Evolutionary conservation across 129 eudicot species (phyloP), one percentile per base, ranked within the genome.

Genomic region (Escallonia herrerae): DNA sequence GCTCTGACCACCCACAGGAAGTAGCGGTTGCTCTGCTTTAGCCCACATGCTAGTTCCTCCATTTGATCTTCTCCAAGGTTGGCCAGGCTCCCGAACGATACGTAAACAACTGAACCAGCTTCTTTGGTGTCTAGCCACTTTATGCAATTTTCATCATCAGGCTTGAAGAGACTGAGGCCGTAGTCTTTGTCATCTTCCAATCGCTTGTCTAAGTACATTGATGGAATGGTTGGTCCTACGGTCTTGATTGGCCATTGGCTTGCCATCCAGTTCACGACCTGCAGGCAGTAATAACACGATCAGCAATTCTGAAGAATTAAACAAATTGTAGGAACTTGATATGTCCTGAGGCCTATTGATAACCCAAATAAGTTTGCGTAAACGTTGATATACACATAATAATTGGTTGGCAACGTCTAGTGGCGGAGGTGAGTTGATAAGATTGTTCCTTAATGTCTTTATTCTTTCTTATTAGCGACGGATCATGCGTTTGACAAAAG

Each of bases 61-160:
- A 67, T 76, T 64, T 87, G 90, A 64, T 74, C 77, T 38, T 73
- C 68, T 57, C 83, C 10, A 7, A 87, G 50, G 3, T 81, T 65
- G 43, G 80, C 90, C 84, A 81, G 73, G 79, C 95, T 87, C 43
- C 95, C 95, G 37, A 83, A 87, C 7, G 95, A 87, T 15, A 84
- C 10, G 71, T 70, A 87, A 15, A 84, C 73, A 33, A 87, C 95
- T 7, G 90, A 87, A 40, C 58, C 58, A 6, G 7, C 39, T 15
- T 85, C 80, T 71, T 81, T 81, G 69, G 73, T 55, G 56, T 70
- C 60, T 40, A 87, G 95, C 95, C 95, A 87, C 45, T 60, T 49
- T 39, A 45, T 56, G 83, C 83, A 81, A 15, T 64, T 43, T 5
- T 77, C 68, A 22, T 68, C 79, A n/a, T 62, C 68, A 43, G 95